A percentile compares a stretch with the other conserved stretches of the same genome.
These are phyloP conservation scores for Fusarium pseudograminearum DNA, from an alignment of 2,329 filamentous ascomycete species.

Conservation along the genomic window DNA sequence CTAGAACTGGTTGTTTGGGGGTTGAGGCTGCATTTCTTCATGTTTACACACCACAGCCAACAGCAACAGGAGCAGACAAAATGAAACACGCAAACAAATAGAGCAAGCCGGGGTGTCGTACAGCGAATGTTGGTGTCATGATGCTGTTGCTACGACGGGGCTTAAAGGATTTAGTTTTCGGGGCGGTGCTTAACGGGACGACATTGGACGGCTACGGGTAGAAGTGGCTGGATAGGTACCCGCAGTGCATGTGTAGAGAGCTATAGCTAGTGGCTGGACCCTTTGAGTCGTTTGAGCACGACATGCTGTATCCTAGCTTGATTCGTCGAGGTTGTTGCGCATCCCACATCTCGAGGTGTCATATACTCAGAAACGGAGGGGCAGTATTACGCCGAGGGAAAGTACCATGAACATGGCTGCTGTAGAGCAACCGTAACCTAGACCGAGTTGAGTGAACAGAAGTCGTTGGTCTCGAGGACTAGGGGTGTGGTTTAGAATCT, in stretches of 20 bases:
- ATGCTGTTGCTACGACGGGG: constrained; percentile 6
- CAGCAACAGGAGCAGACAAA: background rate
- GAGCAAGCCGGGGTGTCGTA: background rate
- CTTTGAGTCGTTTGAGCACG: constrained; percentile 8
- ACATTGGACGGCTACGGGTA: background rate
- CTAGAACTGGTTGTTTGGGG: background rate
- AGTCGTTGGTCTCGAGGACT: background rate
- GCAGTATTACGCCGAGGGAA: background rate
- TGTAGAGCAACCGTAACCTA: background rate
- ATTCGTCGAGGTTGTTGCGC: constrained; percentile 8
- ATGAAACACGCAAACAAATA: background rate
- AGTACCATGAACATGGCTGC: background rate
- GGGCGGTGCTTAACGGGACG: background rate
- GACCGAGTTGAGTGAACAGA: background rate
- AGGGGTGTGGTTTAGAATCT: background rate
- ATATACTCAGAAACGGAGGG: constrained; percentile 24
- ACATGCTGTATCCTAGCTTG: constrained; percentile 19
- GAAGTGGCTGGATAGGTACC: constrained; percentile 8
- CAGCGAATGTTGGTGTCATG: constrained; percentile 32
- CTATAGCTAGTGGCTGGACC: background rate
- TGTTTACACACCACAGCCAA: background rate
- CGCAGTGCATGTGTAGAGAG: background rate
- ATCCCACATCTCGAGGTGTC: constrained; percentile 36
- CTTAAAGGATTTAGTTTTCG: background rate
- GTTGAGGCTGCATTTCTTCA: background rate